A percentile compares a stretch with the other conserved stretches of the same genome.
Evolutionary conservation across 1,139 yeast genomes (phyloP).

Genomic region (Geotrichum europaeum): DNA sequence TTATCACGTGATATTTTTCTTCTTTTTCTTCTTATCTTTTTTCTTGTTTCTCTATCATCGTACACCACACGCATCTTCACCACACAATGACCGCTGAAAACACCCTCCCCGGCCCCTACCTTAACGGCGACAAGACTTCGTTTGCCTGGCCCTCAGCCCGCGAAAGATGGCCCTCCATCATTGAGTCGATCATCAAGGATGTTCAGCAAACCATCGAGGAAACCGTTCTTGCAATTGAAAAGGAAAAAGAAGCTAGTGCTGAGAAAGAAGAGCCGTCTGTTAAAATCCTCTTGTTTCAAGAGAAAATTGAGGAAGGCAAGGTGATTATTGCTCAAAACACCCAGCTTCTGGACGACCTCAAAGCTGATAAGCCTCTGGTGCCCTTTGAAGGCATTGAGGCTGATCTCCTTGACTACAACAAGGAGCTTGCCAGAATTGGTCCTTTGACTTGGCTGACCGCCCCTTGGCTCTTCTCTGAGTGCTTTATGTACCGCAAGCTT

Average conservation of each 20-base stretch:
- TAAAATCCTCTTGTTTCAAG: neutral
- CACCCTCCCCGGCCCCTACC: conserved; percentile 29
- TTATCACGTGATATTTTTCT: neutral
- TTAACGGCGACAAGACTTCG: conserved; percentile 62
- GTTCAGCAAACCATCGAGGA: conserved; percentile 36
- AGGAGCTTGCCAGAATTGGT: conserved; percentile 40
- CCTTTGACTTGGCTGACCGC: conserved; percentile 68
- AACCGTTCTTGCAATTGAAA: conserved; percentile 22
- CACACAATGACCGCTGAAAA: conserved; percentile 1
- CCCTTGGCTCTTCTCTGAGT: conserved; percentile 88
- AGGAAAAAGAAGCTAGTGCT: conserved; percentile 17
- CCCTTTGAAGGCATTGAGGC: conserved; percentile 25
- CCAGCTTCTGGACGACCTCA: conserved; percentile 31
- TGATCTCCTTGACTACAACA: conserved; percentile 34
- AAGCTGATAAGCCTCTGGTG: conserved; percentile 28
- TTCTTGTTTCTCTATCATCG: neutral
- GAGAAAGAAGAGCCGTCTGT: neutral
- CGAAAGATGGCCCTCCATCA: conserved; percentile 81
- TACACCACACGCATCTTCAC: neutral
- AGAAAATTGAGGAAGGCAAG: conserved; percentile 34
- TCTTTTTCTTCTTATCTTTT: neutral
- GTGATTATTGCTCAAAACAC: conserved; percentile 36
- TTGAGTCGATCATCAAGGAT: conserved; percentile 63
- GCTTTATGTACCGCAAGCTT: conserved; percentile 69
- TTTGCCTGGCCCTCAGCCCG: conserved; percentile 79